Evolutionary conservation across 495 filamentous ascomycete genomes (phyloP).

Genomic region (Neurospora sp.): DNA sequence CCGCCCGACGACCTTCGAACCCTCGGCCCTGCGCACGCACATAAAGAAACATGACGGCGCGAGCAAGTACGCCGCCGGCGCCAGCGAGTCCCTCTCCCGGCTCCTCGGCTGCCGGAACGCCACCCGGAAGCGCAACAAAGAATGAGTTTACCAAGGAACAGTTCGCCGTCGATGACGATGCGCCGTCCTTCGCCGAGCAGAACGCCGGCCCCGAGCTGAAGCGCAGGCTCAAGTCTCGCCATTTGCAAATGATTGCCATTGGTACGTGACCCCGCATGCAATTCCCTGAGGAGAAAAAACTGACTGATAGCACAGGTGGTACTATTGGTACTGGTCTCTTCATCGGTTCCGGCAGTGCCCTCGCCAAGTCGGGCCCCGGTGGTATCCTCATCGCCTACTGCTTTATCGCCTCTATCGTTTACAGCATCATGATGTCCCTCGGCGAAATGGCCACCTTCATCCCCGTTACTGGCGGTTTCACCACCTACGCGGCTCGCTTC

Average conservation of each 20-base stretch:
- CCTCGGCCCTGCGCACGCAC: not conserved
- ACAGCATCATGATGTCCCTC: constrained; percentile 45
- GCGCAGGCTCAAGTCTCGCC: not conserved
- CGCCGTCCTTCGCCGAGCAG: not conserved
- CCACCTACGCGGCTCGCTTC: constrained; percentile 62
- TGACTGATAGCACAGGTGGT: constrained; percentile 36
- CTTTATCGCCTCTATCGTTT: constrained; percentile 57
- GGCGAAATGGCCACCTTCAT: constrained; percentile 70
- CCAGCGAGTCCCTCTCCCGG: not conserved
- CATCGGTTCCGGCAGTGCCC: constrained; percentile 55
- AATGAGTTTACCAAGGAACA: not conserved
- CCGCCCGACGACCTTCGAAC: not conserved
- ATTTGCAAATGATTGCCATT: constrained; percentile 7
- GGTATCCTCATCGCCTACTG: constrained; percentile 59
- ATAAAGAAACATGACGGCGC: not conserved
- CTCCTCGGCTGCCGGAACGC: not conserved
- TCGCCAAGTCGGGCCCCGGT: constrained; percentile 53
- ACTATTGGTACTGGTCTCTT: constrained; percentile 72
- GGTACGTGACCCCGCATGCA: not conserved
- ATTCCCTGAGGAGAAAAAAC: not conserved
- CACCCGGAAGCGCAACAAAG: not conserved
- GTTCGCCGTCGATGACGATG: not conserved
- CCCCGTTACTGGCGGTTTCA: constrained; percentile 66
- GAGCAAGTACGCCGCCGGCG: not conserved
- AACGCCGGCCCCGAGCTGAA: constrained; percentile 1